Evolutionary conservation across 257 asterid genomes (phyloP), one percentile per base, ranked within the genome.

Genomic region (Craterostigma plantagineum): DNA sequence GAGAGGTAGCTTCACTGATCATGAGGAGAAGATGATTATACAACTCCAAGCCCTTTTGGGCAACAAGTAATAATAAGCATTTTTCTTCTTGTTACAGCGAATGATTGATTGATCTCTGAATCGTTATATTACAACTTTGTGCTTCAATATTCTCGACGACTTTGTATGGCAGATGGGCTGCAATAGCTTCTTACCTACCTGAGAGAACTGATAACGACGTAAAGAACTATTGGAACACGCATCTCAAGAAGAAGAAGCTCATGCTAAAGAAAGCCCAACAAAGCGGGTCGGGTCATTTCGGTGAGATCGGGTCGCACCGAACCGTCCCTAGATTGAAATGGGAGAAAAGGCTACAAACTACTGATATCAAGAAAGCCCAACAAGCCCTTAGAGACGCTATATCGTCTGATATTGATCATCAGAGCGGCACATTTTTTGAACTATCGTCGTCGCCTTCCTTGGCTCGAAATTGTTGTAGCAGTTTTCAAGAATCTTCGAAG

Each of bases 91-190:
- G n/a, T n/a, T 23, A 6, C 30, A 23, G 30, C 6, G 30, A 23
- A 2, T 23, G 30, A 23, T 23, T n/a, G n/a, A n/a, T n/a, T n/a
- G n/a, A n/a, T n/a, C n/a, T n/a, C n/a, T n/a, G n/a, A n/a, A n/a
- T n/a, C n/a, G n/a, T n/a, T n/a, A n/a, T n/a, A n/a, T n/a, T n/a
- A n/a, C n/a, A n/a, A n/a, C n/a, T n/a, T n/a, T n/a, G n/a, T n/a
- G n/a, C n/a, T n/a, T n/a, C n/a, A n/a, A n/a, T n/a, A n/a, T n/a
- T n/a, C n/a, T n/a, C n/a, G n/a, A n/a, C n/a, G n/a, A n/a, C n/a
- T n/a, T n/a, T n/a, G n/a, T n/a, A n/a, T n/a, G n/a, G 16, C 4
- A 86, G 97, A 59, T 87, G 97, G 97, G 97, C 97, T 9, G 93
- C 97, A 11, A 81, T 87, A 48, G 94, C 97, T 51, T 73, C 93